Conservation (phyloP, 495 filamentous ascomycete species). For the Tuber magnatum region DNA sequence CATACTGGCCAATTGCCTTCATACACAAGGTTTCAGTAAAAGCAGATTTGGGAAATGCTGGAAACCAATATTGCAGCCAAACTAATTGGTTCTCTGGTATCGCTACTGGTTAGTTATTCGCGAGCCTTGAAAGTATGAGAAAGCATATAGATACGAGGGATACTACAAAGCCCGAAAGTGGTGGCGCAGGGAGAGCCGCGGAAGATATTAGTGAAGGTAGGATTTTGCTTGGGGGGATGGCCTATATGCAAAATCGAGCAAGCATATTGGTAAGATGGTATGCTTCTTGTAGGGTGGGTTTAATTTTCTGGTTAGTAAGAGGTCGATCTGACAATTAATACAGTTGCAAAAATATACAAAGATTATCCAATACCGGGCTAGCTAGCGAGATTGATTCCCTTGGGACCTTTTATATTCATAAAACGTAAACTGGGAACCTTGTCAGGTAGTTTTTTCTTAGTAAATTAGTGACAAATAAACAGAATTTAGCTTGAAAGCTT, state of each 20-base stretch:
- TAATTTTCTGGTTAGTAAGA: background rate
- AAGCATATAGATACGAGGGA: no score
- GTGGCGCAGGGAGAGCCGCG: no score
- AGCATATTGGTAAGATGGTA: slow-evolving; percentile 1
- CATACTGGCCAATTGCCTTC: no score
- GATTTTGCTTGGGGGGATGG: no score
- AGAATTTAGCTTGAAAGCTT: background rate
- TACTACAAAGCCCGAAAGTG: no score
- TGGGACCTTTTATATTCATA: background rate
- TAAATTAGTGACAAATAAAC: slow-evolving; percentile 4
- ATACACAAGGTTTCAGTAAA: no score
- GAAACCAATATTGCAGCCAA: no score
- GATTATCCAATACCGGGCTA: background rate
- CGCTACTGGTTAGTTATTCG: no score
- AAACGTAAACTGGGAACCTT: background rate
- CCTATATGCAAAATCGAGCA: background rate
- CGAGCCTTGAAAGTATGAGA: no score
- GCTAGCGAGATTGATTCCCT: background rate
- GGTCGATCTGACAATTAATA: background rate
- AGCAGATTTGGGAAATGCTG: no score
- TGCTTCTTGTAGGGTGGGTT: background rate
- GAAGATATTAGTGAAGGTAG: no score
- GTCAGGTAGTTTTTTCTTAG: slow-evolving; percentile 1
- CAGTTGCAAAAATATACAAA: background rate
- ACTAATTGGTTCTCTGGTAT: no score